phyloP scores from a whole-genome alignment of 208 protist species.

The Crithidia expoeki region DNA sequence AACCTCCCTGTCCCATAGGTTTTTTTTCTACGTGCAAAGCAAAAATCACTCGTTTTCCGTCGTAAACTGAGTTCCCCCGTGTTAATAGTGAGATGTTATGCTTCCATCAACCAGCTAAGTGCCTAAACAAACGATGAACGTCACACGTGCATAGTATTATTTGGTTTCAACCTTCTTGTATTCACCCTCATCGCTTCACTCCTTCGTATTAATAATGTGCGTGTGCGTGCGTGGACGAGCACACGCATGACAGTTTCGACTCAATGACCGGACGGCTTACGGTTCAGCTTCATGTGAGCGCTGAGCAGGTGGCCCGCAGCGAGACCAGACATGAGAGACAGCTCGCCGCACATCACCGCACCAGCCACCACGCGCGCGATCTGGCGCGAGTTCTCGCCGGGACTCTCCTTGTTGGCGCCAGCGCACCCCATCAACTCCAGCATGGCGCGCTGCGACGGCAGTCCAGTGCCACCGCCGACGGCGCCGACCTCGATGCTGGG shows the following conservation, averaged over 20 bases:
- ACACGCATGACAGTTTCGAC: neutral
- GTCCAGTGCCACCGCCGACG: slow-evolving; percentile 97
- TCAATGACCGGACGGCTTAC: slow-evolving; percentile 59
- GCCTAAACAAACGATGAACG: no score
- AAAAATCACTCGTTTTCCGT: no score
- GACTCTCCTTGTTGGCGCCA: slow-evolving; percentile 79
- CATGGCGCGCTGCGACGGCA: slow-evolving; percentile 93
- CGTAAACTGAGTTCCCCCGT: no score
- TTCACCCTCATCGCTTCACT: neutral
- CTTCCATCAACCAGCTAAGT: no score
- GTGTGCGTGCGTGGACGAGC: neutral
- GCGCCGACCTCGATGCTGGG: slow-evolving; percentile 98
- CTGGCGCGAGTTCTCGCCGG: slow-evolving; percentile 91
- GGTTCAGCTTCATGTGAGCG: slow-evolving; percentile 94
- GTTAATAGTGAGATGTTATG: no score
- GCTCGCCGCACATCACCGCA: slow-evolving; percentile 97
- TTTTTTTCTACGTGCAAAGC: no score
- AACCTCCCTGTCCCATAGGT: no score
- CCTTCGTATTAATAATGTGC: neutral
- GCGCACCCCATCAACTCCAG: slow-evolving; percentile 94
- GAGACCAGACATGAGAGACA: slow-evolving; percentile 95
- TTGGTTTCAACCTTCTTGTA: no score
- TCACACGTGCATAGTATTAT: no score
- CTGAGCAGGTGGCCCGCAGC: slow-evolving; percentile 90
- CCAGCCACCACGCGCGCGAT: slow-evolving; percentile 93